Evolutionary conservation across 1,139 yeast genomes (phyloP).

Genomic region (Arxiozyma heterogenica): DNA sequence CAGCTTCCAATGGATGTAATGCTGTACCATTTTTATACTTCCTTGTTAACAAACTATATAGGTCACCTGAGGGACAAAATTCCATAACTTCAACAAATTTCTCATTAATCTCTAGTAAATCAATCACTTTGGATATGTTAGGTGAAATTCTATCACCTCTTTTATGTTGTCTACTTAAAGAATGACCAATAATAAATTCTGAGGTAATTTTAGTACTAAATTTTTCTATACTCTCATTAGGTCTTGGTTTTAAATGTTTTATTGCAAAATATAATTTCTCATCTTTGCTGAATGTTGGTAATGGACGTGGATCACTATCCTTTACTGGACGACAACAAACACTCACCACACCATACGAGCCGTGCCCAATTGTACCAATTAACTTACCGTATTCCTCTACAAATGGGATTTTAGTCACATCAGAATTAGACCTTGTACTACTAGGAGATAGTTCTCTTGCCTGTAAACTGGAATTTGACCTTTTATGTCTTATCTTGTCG

Average conservation of each 20-base stretch:
- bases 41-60: constrained; percentile 40
- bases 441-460: not conserved
- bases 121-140: constrained; percentile 60
- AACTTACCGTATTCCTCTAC: constrained; percentile 52
- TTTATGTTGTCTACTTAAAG: constrained; percentile 40
- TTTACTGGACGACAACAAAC: constrained; percentile 37
- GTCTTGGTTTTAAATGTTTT: constrained; percentile 51
- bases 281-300: constrained; percentile 21
- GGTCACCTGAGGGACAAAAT: constrained; percentile 66
- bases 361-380: constrained; percentile 56
- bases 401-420: constrained; percentile 9
- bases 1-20: constrained; percentile 49
- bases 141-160: constrained; percentile 32
- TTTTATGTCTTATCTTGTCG: constrained; percentile 7
- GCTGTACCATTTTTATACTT: constrained; percentile 30
- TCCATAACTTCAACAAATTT: constrained; percentile 74
- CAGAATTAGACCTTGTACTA: not conserved
- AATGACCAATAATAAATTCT: constrained; percentile 68
- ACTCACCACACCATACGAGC: constrained; percentile 62
- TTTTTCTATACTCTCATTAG: constrained; percentile 44
- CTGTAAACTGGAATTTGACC: not conserved
- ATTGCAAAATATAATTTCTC: constrained; percentile 49
- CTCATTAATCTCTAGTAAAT: constrained; percentile 50
- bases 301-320: constrained; percentile 25
- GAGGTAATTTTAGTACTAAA: constrained; percentile 64